Evolutionary conservation across 129 eudicot genomes (phyloP).

Genomic region (Calendula officinalis): DNA sequence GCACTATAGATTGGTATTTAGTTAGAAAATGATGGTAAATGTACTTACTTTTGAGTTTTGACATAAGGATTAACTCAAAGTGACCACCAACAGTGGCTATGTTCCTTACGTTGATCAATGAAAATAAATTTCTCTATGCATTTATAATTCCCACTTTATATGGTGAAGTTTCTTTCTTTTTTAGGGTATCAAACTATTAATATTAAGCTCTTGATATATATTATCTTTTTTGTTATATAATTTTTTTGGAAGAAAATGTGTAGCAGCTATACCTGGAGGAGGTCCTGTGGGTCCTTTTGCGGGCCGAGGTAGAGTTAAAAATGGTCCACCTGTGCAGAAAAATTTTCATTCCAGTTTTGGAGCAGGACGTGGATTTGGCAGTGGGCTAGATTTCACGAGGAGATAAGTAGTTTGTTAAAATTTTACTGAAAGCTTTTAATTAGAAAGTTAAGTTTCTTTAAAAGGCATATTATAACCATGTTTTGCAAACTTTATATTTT

Average conservation of each 20-base stretch:
- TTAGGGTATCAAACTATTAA: slow-evolving; percentile 5
- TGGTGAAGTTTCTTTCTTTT: neutral
- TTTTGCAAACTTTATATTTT: neutral
- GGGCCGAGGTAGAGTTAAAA: slow-evolving; percentile 82
- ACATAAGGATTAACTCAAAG: slow-evolving; percentile 24
- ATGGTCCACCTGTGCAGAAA: slow-evolving; percentile 62
- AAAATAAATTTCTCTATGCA: slow-evolving; percentile 4
- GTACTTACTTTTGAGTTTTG: slow-evolving; percentile 35
- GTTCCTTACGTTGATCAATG: slow-evolving; percentile 32
- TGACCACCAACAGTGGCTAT: slow-evolving; percentile 23
- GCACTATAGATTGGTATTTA: slow-evolving; percentile 26
- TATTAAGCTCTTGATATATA: slow-evolving; percentile 5
- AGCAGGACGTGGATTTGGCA: slow-evolving; percentile 82
- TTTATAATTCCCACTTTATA: neutral
- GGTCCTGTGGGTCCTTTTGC: slow-evolving; percentile 55
- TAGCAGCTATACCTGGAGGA: slow-evolving; percentile 83
- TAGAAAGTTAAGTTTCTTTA: slow-evolving; percentile 35
- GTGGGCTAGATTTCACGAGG: slow-evolving; percentile 90
- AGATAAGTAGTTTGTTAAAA: slow-evolving; percentile 34
- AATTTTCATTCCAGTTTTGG: slow-evolving; percentile 72
- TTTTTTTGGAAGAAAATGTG: slow-evolving; percentile 33
- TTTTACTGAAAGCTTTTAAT: slow-evolving; percentile 27
- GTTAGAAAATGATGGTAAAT: slow-evolving; percentile 32
- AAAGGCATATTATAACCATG: slow-evolving; percentile 32
- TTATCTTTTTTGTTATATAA: too few relatives aligned